phyloP scores from a whole-genome alignment of 2,329 filamentous ascomycete species.

The Dactylonectria macrodidyma region DNA sequence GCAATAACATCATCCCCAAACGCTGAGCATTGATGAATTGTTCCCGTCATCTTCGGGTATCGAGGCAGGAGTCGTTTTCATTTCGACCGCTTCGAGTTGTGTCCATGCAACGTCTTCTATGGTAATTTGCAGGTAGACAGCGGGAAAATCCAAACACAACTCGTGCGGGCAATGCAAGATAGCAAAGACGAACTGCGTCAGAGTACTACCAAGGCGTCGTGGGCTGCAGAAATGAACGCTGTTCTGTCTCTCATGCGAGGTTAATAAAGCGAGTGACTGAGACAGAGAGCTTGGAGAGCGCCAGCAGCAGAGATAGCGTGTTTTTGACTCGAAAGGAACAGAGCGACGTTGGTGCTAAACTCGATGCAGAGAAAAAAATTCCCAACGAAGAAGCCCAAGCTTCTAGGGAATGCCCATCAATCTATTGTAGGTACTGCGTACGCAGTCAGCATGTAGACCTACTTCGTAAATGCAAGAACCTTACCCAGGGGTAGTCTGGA shows the following conservation, averaged over 20 bases:
- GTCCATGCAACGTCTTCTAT: not conserved
- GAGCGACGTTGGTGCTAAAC: slow-evolving; percentile 23
- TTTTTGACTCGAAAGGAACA: slow-evolving; percentile 12
- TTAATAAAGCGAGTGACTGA: slow-evolving; percentile 1
- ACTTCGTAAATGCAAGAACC: not conserved
- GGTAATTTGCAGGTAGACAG: not conserved
- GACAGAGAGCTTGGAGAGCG: slow-evolving; percentile 15
- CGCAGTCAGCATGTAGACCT: too few relatives aligned
- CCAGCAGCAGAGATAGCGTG: slow-evolving; percentile 2
- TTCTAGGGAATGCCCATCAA: not conserved
- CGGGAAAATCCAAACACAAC: slow-evolving; percentile 6
- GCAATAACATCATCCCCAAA: not conserved
- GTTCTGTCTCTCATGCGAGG: slow-evolving; percentile 24
- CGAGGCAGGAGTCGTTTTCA: slow-evolving; percentile 3
- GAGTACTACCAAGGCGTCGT: not conserved
- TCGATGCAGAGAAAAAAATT: not conserved
- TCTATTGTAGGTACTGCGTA: not conserved
- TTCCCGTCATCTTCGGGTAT: not conserved
- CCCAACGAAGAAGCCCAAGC: not conserved
- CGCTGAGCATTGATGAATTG: not conserved
- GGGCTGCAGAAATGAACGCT: slow-evolving; percentile 17
- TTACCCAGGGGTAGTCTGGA: not conserved
- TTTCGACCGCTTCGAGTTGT: slow-evolving; percentile 2
- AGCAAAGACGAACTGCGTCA: slow-evolving; percentile 10
- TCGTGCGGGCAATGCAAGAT: slow-evolving; percentile 6